Base-by-base conservation (phyloP, 1,284 basidiomycete species). In the Papiliotrema flavescens region DNA sequence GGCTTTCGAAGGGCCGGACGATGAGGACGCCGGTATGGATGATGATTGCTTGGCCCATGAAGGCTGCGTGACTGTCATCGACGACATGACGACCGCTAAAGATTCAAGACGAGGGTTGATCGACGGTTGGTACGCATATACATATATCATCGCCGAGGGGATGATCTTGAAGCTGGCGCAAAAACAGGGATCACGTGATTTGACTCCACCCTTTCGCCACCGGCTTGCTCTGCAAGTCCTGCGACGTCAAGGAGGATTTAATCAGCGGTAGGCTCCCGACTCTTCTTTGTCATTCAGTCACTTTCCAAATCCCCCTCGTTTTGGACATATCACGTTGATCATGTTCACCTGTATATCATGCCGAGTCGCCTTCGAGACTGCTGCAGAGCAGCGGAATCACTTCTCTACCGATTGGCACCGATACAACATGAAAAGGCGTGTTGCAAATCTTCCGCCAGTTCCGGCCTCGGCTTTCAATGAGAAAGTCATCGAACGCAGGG, bases 401-500 rank as follows among this genome's bases (percentile, higher is more conserved):
- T 98, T 96, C 76, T 85, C 85, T 63, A 91, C 91, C 36, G 96
- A 99, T 76, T 87, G 90, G 74, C 96, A 98, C 78, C 82, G 94
- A 50, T 99, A 98, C 79, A 99, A 99, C 75, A 93, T 97, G 86
- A 97, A 97, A 79, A 87, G 96, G 61, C 85, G 93, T 37, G 90
- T 98, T 19, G 94, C 96, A 7, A 85, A 84, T 15, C 82, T 99
- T 2, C 88, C 91, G 4, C 94, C 96, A 2, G 85, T 99, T 67
- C 86, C 85, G 56, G 83, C 82, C 0, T 76, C 81, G 7, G 71
- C 87, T 0, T 99, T 98, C 80, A 88, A 93, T 67, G 84, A 91
- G 67, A 98, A 98, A 71, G 88, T 97, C n/a, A 72, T 88, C 28
- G 88, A 92, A 57, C 79, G 88, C 60, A 79, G 84, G 28, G 80